Base-by-base conservation (phyloP, 768 basidiomycete species). In the Aureoboletus auriporus region DNA sequence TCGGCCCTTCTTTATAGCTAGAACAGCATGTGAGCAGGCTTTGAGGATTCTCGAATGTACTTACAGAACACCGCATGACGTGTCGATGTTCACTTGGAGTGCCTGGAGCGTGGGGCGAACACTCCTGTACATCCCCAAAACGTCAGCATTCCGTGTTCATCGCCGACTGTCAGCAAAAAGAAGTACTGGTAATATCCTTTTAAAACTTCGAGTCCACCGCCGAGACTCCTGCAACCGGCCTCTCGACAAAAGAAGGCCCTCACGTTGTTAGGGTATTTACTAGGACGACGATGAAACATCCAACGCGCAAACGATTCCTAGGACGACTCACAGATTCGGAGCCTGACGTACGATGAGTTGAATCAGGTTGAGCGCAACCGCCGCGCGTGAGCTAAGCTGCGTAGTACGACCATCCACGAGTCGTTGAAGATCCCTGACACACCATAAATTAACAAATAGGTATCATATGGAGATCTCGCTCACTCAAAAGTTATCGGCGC, bases 261-360 rank as follows among this genome's bases (percentile, higher is more conserved):
- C 0, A 71, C 70, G 26, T 78, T 79, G 52, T 77, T 75, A 0
- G 72, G 68, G 41, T 75, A 65, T 40, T 68, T 63, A 7, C 77
- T 78, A 36, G 37, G 20, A 11, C 8, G n/a, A 50, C 1, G 8
- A 28, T 44, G 23, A 53, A 38, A 14, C 20, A 16, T 28, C 38
- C 9, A 1, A 44, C 35, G 16, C 10, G 44, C 12, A 16, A 17
- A 29, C 8, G n/a, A 23, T 23, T 34, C 13, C n/a, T 38, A 14
- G 39, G 39, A 46, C 12, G 23, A 65, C 71, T 27, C 45, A 75
- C 78, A 72, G 52, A 31, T 80, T 79, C 0, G 72, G 68, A 0
- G 62, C 70, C 44, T 80, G 78, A 0, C 77, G 70, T 2, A 81
- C 50, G 10, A 81, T 67, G 1, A 80, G 60, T 39, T 81, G 78